phyloP scores from a whole-genome alignment of 1,139 yeast genomes.

The Yamadazyma friedrichii region DNA sequence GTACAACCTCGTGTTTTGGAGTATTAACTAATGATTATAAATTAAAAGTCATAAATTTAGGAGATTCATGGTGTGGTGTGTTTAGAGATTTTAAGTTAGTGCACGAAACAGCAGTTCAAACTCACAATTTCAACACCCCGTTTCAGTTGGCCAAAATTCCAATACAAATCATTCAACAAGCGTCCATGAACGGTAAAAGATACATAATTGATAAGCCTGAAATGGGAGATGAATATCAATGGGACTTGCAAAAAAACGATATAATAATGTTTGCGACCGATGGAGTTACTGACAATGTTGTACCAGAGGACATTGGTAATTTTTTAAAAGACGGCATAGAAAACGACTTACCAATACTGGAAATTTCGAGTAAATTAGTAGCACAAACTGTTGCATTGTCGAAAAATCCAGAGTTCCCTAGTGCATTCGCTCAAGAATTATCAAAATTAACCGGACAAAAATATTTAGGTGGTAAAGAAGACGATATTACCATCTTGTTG shows the following conservation, averaged over 20 bases:
- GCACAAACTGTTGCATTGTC: slow-evolving; percentile 67
- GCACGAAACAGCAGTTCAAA: slow-evolving; percentile 72
- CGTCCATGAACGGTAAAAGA: slow-evolving; percentile 55
- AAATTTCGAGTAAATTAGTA: slow-evolving; percentile 60
- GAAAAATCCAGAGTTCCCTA: slow-evolving; percentile 69
- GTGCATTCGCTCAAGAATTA: slow-evolving; percentile 85
- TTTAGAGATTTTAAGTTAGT: slow-evolving; percentile 66
- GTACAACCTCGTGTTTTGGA: slow-evolving; percentile 94
- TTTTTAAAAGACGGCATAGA: slow-evolving; percentile 49
- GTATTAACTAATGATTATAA: slow-evolving; percentile 52
- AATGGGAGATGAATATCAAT: slow-evolving; percentile 49
- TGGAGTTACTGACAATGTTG: slow-evolving; percentile 88
- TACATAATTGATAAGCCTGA: slow-evolving; percentile 57
- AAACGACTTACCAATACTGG: slow-evolving; percentile 18
- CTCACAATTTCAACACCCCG: slow-evolving; percentile 89
- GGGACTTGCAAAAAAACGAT: slow-evolving; percentile 65
- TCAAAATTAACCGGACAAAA: slow-evolving; percentile 65
- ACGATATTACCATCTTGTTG: slow-evolving; percentile 83
- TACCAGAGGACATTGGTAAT: slow-evolving; percentile 67
- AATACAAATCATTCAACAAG: slow-evolving; percentile 51
- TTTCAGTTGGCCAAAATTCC: slow-evolving; percentile 89
- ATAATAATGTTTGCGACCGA: slow-evolving; percentile 86
- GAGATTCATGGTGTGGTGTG: slow-evolving; percentile 94
- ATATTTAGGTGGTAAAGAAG: slow-evolving; percentile 91
- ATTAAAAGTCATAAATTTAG: slow-evolving; percentile 74